Base-by-base conservation (phyloP, 768 basidiomycete genomes). In the Rhodosporidiobolus odoratus region DNA sequence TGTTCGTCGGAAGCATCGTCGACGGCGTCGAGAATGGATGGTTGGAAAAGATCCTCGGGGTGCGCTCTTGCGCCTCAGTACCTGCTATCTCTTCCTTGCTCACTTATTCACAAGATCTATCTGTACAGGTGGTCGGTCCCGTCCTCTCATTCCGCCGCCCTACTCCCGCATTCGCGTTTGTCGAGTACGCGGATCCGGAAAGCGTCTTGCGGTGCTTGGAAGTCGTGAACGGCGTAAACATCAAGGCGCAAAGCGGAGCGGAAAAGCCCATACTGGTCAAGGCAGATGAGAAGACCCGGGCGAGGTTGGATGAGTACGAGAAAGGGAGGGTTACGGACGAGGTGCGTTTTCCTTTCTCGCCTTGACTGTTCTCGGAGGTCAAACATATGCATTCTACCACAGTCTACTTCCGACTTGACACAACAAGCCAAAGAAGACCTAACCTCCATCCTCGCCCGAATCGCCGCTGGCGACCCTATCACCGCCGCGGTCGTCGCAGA, bases 91-190 rank as follows among this genome's bases (percentile, higher is more conserved):
- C 19, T 58, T n/a, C 53, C 7, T 27, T 15, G 12, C 17, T 35
- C 9, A 10, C 43, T 25, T 25, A n/a, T 12, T 5, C 10, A 34
- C 19, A 1, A 41, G 53, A 25, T 10, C n/a, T 1, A 6, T 66
- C 34, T 19, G 30, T 21, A 27, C 68, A 97, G 94, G 88, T 93
- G 37, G 97, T 92, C 76, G 96, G 96, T 21, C 86, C 88, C 6
- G 83, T 97, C 69, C 87, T 87, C 69, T 91, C 90, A 1, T 90
- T 99, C 82, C 92, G 34, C 88, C 90, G 25, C 91, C 94, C 77
- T 91, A 94, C 79, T 90, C 94, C 10, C 91, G 94, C 92, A 4
- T 98, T 98, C 78, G 96, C 94, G 16, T 99, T 98, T 80, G 95
- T 92, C 58, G 91, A 95, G 79, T 98, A 86, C 78, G 90, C 94